These are phyloP conservation scores for Chaetoceros muelleri DNA, from an alignment of 108 stramenopile genomes.

Conservation along the genomic window DNA sequence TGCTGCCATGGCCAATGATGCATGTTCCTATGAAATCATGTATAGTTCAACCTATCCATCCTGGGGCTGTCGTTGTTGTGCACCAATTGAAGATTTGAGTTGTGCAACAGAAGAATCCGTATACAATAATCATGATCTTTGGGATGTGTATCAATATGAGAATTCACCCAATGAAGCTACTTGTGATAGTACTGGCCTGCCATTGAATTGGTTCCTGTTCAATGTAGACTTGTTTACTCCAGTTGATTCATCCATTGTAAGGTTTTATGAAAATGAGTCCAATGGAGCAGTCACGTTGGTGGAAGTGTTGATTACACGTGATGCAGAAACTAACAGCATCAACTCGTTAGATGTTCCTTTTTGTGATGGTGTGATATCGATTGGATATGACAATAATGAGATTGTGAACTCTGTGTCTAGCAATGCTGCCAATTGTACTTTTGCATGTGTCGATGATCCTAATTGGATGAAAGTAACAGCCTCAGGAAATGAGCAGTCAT, in stretches of 20 bases:
- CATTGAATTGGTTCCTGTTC: slow-evolving; percentile 1
- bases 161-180: neutral
- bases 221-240: neutral
- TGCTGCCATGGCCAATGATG: neutral
- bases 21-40: slow-evolving; percentile 2
- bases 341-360: neutral
- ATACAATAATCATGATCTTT: neutral
- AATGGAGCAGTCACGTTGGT: neutral
- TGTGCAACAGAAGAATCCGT: neutral
- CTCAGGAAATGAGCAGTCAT: too few relatives aligned
- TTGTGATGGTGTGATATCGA: neutral
- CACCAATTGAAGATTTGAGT: neutral
- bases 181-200: neutral
- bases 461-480: too few relatives aligned
- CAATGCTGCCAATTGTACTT: too few relatives aligned
- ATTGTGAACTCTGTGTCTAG: neutral
- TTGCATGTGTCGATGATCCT: too few relatives aligned
- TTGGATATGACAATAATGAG: neutral
- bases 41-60: neutral
- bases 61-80: slow-evolving; percentile 4
- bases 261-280: neutral
- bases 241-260: neutral
- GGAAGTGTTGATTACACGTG: neutral
- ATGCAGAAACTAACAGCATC: neutral
- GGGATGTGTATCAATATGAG: neutral